phyloP scores from a whole-genome alignment of 805 yeast species.

The Spathaspora girioi region DNA sequence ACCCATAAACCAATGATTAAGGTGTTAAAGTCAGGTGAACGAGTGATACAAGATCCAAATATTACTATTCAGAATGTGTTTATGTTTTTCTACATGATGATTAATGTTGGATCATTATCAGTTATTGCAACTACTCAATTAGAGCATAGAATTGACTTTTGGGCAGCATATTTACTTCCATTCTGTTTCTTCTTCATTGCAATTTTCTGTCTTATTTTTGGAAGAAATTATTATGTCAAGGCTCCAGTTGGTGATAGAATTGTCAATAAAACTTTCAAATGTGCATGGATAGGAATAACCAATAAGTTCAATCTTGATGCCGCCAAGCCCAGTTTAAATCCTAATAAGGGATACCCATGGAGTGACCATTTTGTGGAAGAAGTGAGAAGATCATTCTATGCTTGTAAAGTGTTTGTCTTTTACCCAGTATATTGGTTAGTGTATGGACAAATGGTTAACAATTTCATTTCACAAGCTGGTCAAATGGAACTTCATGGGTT shows the following conservation, averaged over 20 bases:
- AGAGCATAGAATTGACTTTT: slow-evolving; percentile 60
- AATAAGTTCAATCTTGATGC: slow-evolving; percentile 48
- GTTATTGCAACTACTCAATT: slow-evolving; percentile 73
- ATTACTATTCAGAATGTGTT: slow-evolving; percentile 69
- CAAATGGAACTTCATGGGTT: slow-evolving; percentile 69
- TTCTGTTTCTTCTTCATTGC: slow-evolving; percentile 53
- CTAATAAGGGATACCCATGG: slow-evolving; percentile 53
- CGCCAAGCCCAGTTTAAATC: slow-evolving; percentile 55
- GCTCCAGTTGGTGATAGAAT: slow-evolving; percentile 60
- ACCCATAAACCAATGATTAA: slow-evolving; percentile 34
- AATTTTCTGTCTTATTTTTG: slow-evolving; percentile 45
- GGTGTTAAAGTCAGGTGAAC: slow-evolving; percentile 34
- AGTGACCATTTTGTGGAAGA: slow-evolving; percentile 68
- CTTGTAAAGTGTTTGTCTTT: slow-evolving; percentile 68
- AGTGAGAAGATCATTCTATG: slow-evolving; percentile 57
- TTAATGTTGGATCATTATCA: slow-evolving; percentile 72
- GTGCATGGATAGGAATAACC: slow-evolving; percentile 37
- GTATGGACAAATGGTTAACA: slow-evolving; percentile 65
- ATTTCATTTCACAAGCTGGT: slow-evolving; percentile 71
- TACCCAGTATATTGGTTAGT: slow-evolving; percentile 72
- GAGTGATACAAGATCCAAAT: slow-evolving; percentile 53
- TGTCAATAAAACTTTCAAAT: slow-evolving; percentile 47
- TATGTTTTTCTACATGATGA: slow-evolving; percentile 70
- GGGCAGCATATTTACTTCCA: slow-evolving; percentile 74
- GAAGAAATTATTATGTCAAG: slow-evolving; percentile 51